Base-by-base conservation (phyloP, 352 stramenopile species). In the Phytophthora ohioensis region DNA sequence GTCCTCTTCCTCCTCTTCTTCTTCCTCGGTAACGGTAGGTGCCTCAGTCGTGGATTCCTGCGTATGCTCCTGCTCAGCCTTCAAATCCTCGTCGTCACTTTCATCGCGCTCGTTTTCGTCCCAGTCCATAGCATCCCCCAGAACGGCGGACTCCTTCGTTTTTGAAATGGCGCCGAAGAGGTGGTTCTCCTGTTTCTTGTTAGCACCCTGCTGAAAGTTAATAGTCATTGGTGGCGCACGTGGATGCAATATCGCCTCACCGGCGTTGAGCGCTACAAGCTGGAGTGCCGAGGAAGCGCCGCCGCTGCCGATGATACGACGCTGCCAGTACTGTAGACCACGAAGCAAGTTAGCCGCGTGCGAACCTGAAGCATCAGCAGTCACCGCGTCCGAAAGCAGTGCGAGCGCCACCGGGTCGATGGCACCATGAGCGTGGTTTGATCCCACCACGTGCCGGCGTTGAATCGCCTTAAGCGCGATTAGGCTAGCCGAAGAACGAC, bases 231-330 rank as follows among this genome's bases (percentile, higher is more conserved):
- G 87, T 11, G 85, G 87, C 0, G 76, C 87, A 47, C 88, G 86
- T 11, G 87, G 88, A 39, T 94, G 88, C 47, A 96, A 62, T 49
- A 94, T 67, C 7, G 81, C 81, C 54, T 96, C 88, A 32, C 84
- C 79, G 10, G 77, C 81, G 46, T 83, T 93, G 1, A 91, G 72
- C 27, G 85, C 85, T 5, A 91, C 48, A 7, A 91, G 70, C 56
- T 85, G 79, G 9, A 91, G 27, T 9, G 38, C 69, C 34, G 66
- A 75, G 30, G 73, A 81, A 57, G 69, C 55, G 45, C 65, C 73
- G 38, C 63, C 62, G 17, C 36, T 74, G 32, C 54, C 55, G 38
- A 67, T 45, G 15, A 57, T 31, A 36, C 63, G 70, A 56, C 66
- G 71, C 39, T 87, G 75, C 86, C 81, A 93, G 57, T 85, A 86